Evolutionary conservation across 768 basidiomycete genomes (phyloP).

Genomic region (Brasilioporus rufonigricans): DNA sequence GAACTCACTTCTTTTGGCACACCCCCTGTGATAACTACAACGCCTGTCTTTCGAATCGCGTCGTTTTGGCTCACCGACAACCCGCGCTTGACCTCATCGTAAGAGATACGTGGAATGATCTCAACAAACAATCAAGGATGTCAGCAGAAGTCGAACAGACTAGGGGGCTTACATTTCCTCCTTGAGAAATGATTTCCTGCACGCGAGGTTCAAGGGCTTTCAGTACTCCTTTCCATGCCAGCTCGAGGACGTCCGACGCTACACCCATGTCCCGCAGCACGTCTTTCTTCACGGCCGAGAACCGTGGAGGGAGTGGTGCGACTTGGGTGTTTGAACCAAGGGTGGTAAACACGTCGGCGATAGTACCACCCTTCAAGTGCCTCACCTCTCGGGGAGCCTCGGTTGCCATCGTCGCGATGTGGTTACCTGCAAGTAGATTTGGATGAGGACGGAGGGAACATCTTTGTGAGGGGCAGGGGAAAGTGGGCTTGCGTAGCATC

Average conservation of each 20-base stretch:
- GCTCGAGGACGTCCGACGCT: constrained; percentile 28
- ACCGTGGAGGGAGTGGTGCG: constrained; percentile 51
- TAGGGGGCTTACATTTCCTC: constrained; percentile 42
- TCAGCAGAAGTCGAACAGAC: background rate
- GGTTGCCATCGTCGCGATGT: constrained; percentile 10
- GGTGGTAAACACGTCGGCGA: constrained; percentile 47
- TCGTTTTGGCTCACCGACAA: constrained; percentile 44
- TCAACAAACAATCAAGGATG: constrained; percentile 16
- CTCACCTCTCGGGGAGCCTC: constrained; percentile 11
- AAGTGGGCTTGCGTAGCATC: background rate
- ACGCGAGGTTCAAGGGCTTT: constrained; percentile 45
- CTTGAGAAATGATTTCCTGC: constrained; percentile 44
- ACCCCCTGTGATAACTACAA: constrained; percentile 55
- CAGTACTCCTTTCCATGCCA: constrained; percentile 58
- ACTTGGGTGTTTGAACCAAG: constrained; percentile 38
- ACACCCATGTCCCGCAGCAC: constrained; percentile 41
- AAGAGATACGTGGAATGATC: constrained; percentile 53
- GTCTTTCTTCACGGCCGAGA: constrained; percentile 56
- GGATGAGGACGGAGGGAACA: background rate
- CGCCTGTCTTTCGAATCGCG: constrained; percentile 50
- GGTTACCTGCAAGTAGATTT: background rate
- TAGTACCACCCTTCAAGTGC: constrained; percentile 39
- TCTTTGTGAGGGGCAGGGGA: background rate
- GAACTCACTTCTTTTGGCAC: constrained; percentile 48
- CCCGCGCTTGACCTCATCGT: constrained; percentile 43